Conservation (phyloP, 202 grass and related monocot species). For the Elaeis oleifera region DNA sequence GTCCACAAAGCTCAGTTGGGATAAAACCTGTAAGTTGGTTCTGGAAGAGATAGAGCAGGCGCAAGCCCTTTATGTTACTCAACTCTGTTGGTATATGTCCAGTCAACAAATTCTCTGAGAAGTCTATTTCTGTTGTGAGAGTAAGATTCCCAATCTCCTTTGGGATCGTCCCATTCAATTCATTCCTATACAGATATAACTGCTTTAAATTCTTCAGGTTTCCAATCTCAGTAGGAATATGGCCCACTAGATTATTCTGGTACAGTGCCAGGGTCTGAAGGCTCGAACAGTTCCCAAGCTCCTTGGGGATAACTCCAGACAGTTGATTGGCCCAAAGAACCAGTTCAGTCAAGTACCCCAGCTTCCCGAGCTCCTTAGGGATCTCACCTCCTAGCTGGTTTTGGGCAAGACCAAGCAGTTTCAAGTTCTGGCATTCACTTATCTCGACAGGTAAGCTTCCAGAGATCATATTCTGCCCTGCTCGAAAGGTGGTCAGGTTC, state of each 20-base stretch:
- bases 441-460: constrained; percentile 79
- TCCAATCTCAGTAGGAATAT: constrained; percentile 64
- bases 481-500: constrained; percentile 59
- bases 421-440: constrained; percentile 51
- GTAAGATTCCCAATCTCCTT: constrained; percentile 66
- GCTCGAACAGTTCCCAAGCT: constrained; percentile 76
- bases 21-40: constrained; percentile 75
- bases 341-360: constrained; percentile 61
- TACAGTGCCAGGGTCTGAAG: constrained; percentile 73
- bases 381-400: constrained; percentile 59
- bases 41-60: constrained; percentile 77
- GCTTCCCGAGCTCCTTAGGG: constrained; percentile 68
- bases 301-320: constrained; percentile 54
- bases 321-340: constrained; percentile 81
- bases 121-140: constrained; percentile 65
- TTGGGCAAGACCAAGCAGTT: constrained; percentile 83
- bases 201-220: constrained; percentile 51
- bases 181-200: constrained; percentile 85
- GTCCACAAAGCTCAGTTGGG: constrained; percentile 54
- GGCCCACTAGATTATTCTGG: constrained; percentile 63
- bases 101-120: constrained; percentile 84
- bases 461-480: constrained; percentile 80
- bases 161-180: constrained; percentile 74
- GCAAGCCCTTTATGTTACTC: constrained; percentile 54
- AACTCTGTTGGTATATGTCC: constrained; percentile 72